Evolutionary conservation across 228 moss, liverwort and hornwort species (phyloP).

Genomic region (Sphagnum magellanicum): DNA sequence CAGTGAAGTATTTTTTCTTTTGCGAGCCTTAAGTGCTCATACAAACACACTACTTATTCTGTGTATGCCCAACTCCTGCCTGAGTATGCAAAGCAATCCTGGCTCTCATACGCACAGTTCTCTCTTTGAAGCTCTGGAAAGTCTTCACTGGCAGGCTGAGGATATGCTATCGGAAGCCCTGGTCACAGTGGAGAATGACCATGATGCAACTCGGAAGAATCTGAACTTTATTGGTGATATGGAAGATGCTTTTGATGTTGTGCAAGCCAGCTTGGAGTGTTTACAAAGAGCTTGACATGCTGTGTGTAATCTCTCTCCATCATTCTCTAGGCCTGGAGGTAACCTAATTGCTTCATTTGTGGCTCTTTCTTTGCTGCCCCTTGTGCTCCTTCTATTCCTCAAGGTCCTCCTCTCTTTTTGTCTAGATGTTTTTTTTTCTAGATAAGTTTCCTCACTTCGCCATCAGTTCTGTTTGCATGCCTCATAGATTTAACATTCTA

Average conservation of each 20-base stretch:
- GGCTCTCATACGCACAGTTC: background rate
- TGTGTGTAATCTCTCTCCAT: too few species aligned
- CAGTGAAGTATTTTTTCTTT: conserved; percentile 5
- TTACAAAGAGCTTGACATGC: too few species aligned
- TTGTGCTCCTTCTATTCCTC: too few species aligned
- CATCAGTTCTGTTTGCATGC: too few species aligned
- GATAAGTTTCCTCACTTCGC: too few species aligned
- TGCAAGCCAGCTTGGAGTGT: background rate
- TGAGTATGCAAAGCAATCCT: background rate
- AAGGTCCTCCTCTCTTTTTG: too few species aligned
- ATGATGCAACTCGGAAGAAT: conserved; percentile 5
- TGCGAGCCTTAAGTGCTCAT: conserved; percentile 6
- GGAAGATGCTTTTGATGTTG: conserved; percentile 8
- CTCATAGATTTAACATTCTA: too few species aligned
- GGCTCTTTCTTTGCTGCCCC: too few species aligned
- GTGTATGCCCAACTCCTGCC: conserved; percentile 4
- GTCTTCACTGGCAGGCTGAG: conserved; percentile 7
- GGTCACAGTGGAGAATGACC: conserved; percentile 11
- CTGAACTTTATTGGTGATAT: conserved; percentile 8
- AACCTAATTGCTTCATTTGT: too few species aligned
- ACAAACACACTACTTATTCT: conserved; percentile 5
- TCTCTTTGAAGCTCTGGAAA: conserved; percentile 6
- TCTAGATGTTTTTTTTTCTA: too few species aligned
- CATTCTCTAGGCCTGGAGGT: too few species aligned
- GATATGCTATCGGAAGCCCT: conserved; percentile 10